Evolutionary conservation across 2,329 filamentous ascomycete genomes (phyloP).

Genomic region (Cladosporium velox): DNA sequence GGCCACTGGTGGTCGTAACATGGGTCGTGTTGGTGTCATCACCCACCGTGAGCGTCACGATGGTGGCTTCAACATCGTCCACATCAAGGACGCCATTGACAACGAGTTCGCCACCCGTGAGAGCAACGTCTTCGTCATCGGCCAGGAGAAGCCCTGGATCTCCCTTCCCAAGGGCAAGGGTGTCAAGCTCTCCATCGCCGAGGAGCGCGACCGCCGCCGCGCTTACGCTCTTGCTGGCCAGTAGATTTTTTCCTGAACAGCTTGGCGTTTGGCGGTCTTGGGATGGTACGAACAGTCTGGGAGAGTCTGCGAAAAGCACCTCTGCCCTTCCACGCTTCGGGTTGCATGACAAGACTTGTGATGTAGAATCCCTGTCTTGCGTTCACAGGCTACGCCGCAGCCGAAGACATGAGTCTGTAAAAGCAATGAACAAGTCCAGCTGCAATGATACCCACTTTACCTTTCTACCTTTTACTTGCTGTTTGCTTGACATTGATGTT

Average conservation of each 20-base stretch:
- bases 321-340: constrained; percentile 19
- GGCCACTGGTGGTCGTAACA: constrained; percentile 99
- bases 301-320: constrained; percentile 20
- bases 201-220: constrained; percentile 98
- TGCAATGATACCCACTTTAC: constrained; percentile 22
- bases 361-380: constrained; percentile 12
- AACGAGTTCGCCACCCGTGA: constrained; percentile 99
- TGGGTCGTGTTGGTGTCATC: constrained; percentile 99
- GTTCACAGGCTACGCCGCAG: constrained; percentile 19
- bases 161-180: constrained; percentile 99
- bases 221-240: constrained; percentile 60
- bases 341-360: constrained; percentile 19
- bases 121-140: constrained; percentile 99
- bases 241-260: constrained; percentile 27
- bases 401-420: constrained; percentile 22
- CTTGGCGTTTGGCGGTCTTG: constrained; percentile 20
- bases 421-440: constrained; percentile 23
- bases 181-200: constrained; percentile 98
- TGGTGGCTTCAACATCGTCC: constrained; percentile 98
- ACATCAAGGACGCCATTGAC: constrained; percentile 98
- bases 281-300: constrained; percentile 20
- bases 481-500: background rate
- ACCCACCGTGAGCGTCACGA: constrained; percentile 99
- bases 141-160: constrained; percentile 98
- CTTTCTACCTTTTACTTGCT: background rate